A percentile compares a stretch with the other conserved stretches of the same genome.
Conservation (phyloP, 2,329 filamentous ascomycete genomes). For the Colletotrichum chlorophyti region DNA sequence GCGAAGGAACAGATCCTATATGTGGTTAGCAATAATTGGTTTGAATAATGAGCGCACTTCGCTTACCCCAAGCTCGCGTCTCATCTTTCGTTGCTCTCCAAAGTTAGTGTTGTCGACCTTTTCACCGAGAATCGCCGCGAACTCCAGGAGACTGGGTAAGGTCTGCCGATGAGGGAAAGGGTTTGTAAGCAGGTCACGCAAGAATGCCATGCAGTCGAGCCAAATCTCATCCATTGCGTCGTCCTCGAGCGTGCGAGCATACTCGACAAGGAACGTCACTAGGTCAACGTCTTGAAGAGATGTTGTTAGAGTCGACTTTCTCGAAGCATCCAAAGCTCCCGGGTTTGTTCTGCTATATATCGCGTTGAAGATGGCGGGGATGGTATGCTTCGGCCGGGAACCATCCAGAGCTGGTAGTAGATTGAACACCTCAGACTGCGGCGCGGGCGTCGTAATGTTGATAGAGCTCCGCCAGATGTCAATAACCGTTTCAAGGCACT, state of each 20-base stretch:
- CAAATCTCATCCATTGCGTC: slow-evolving; percentile 99
- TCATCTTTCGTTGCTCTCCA: slow-evolving; percentile 91
- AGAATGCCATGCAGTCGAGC: slow-evolving; percentile 90
- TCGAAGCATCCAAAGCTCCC: slow-evolving; percentile 74
- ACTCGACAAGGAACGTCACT: slow-evolving; percentile 88
- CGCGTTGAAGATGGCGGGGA: slow-evolving; percentile 93
- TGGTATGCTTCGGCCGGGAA: slow-evolving; percentile 87
- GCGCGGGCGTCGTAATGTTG: slow-evolving; percentile 52
- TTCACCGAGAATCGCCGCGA: slow-evolving; percentile 86
- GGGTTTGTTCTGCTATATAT: slow-evolving; percentile 96
- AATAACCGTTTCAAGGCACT: slow-evolving; percentile 91
- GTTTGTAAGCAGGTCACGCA: slow-evolving; percentile 89
- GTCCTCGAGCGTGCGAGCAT: slow-evolving; percentile 88
- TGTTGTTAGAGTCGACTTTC: slow-evolving; percentile 88
- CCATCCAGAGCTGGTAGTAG: slow-evolving; percentile 91
- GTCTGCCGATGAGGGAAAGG: slow-evolving; percentile 95
- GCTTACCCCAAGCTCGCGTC: slow-evolving; percentile 84
- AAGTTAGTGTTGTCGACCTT: slow-evolving; percentile 99
- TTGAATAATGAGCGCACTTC: neutral
- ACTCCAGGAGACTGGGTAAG: slow-evolving; percentile 83
- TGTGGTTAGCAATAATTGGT: slow-evolving; percentile 37
- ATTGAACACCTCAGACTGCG: slow-evolving; percentile 75
- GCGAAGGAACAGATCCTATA: slow-evolving; percentile 84
- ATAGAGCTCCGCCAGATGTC: slow-evolving; percentile 75
- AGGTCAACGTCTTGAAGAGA: slow-evolving; percentile 84